phyloP scores from a whole-genome alignment of 257 asterid species.

The Jaltomata sinuosa region DNA sequence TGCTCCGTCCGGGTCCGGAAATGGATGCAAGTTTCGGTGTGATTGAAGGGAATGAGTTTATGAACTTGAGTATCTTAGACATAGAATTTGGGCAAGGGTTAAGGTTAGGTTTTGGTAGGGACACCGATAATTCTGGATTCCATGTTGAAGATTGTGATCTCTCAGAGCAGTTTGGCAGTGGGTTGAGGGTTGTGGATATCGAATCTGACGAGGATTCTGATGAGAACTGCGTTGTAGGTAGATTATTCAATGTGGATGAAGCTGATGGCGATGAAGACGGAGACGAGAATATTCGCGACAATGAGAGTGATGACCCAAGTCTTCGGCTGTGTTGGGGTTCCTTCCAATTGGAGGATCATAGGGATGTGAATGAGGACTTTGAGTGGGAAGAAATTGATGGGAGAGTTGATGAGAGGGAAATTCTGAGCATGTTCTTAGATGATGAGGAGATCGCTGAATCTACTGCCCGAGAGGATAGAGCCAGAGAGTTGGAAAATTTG shows the following conservation, averaged over 20 bases:
- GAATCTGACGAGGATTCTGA: slow-evolving; percentile 19
- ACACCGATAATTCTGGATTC: slow-evolving; percentile 4
- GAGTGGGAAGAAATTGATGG: slow-evolving; percentile 38
- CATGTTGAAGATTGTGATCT: slow-evolving; percentile 12
- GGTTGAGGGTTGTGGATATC: slow-evolving; percentile 16
- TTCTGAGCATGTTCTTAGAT: slow-evolving; percentile 15
- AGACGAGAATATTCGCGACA: background rate
- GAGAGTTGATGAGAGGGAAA: slow-evolving; percentile 24
- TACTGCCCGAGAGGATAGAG: slow-evolving; percentile 15
- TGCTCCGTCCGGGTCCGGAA: slow-evolving; percentile 6
- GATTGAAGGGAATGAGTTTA: slow-evolving; percentile 10
- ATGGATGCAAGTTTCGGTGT: slow-evolving; percentile 8
- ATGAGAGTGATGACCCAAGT: slow-evolving; percentile 13
- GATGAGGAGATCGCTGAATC: slow-evolving; percentile 4
- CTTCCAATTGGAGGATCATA: slow-evolving; percentile 22
- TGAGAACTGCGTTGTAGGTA: slow-evolving; percentile 3
- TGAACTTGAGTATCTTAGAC: slow-evolving; percentile 11
- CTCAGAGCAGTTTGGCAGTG: slow-evolving; percentile 6
- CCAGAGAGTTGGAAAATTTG: slow-evolving; percentile 3
- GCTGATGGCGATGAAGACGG: slow-evolving; percentile 4
- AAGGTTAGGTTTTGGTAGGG: slow-evolving; percentile 20
- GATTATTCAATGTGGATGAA: slow-evolving; percentile 2
- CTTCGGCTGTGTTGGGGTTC: slow-evolving; percentile 27
- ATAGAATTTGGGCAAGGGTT: slow-evolving; percentile 19
- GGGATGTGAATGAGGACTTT: slow-evolving; percentile 17